phyloP scores from a whole-genome alignment of 73 alveolate genomes.

The Loxodes magnus region DNA sequence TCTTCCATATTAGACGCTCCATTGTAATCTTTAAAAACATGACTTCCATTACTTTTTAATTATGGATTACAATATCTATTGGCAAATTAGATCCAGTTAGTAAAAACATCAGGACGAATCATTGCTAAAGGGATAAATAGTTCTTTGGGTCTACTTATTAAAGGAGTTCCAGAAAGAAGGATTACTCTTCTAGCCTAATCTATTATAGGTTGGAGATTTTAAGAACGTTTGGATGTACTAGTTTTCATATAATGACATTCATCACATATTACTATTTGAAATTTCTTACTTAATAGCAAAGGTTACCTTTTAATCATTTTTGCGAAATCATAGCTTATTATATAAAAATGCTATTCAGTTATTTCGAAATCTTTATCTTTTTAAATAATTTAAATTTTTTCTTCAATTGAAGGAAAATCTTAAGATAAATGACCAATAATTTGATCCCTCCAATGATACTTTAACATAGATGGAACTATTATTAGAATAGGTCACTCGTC shows the following conservation, averaged over 20 bases:
- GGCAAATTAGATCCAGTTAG: slow-evolving; percentile 40
- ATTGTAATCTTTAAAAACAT: slow-evolving; percentile 49
- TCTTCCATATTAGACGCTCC: slow-evolving; percentile 66
- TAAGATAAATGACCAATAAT: slow-evolving; percentile 22
- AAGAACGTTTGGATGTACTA: slow-evolving; percentile 57
- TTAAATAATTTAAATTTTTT: slow-evolving; percentile 45
- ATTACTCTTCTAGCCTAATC: slow-evolving; percentile 58
- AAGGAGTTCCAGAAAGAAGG: slow-evolving; percentile 91
- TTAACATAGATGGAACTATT: slow-evolving; percentile 78
- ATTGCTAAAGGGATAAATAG: slow-evolving; percentile 54
- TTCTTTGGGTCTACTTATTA: slow-evolving; percentile 79
- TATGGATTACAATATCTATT: slow-evolving; percentile 78
- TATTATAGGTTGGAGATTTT: slow-evolving; percentile 65
- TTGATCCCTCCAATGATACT: slow-evolving; percentile 77
- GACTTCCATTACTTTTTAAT: slow-evolving; percentile 40
- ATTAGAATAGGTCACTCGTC: slow-evolving; percentile 90
- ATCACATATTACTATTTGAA: slow-evolving; percentile 71
- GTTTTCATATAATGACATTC: slow-evolving; percentile 88
- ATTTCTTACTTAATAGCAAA: slow-evolving; percentile 29
- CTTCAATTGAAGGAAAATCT: slow-evolving; percentile 35
- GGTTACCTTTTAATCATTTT: slow-evolving; percentile 23
- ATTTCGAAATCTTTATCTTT: too few species aligned
- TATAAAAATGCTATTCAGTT: too few species aligned
- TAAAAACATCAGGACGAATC: slow-evolving; percentile 60
- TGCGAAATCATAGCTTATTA: slow-evolving; percentile 71